These are phyloP conservation scores for Pezicula neosporulosa DNA, from an alignment of 2,329 filamentous ascomycete species.

Conservation along the genomic window DNA sequence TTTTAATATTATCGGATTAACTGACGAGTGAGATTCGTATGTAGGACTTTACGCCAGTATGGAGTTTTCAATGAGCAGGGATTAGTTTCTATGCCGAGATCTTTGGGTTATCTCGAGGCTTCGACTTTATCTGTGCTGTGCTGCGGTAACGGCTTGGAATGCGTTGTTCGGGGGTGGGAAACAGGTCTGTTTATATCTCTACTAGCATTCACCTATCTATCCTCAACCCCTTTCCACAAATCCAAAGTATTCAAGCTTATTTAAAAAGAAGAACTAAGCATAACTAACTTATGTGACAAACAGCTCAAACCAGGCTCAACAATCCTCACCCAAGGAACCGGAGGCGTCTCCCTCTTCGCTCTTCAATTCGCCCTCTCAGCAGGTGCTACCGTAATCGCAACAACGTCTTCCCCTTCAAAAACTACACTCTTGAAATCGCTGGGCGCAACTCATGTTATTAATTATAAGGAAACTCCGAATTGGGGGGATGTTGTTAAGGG, in stretches of 20 bases:
- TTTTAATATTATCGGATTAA: too few relatives aligned
- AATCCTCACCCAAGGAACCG: conserved; percentile 8
- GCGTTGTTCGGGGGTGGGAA: conserved; percentile 37
- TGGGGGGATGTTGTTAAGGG: conserved; percentile 45
- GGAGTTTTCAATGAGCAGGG: neutral
- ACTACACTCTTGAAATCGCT: conserved; percentile 3
- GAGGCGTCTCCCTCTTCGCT: conserved; percentile 4
- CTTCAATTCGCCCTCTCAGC: conserved; percentile 2
- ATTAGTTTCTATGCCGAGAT: neutral
- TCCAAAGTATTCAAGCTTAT: too few relatives aligned
- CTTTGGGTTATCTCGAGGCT: conserved; percentile 21
- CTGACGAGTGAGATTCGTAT: too few relatives aligned
- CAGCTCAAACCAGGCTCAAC: conserved; percentile 33
- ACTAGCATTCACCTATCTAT: too few relatives aligned
- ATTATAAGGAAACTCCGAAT: conserved; percentile 37
- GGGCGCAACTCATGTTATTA: conserved; percentile 9
- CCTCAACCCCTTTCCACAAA: too few relatives aligned
- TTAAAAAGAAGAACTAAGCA: too few relatives aligned
- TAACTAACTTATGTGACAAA: conserved; percentile 31
- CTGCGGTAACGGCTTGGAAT: conserved; percentile 48
- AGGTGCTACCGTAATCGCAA: conserved; percentile 8
- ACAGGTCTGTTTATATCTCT: too few relatives aligned
- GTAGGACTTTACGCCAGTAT: neutral
- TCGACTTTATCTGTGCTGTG: conserved; percentile 46
- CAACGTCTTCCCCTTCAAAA: conserved; percentile 4